Evolutionary conservation across 2,329 filamentous ascomycete genomes (phyloP), one percentile per base, ranked within the genome.

Genomic region (Exophiala lecanii-corni): DNA sequence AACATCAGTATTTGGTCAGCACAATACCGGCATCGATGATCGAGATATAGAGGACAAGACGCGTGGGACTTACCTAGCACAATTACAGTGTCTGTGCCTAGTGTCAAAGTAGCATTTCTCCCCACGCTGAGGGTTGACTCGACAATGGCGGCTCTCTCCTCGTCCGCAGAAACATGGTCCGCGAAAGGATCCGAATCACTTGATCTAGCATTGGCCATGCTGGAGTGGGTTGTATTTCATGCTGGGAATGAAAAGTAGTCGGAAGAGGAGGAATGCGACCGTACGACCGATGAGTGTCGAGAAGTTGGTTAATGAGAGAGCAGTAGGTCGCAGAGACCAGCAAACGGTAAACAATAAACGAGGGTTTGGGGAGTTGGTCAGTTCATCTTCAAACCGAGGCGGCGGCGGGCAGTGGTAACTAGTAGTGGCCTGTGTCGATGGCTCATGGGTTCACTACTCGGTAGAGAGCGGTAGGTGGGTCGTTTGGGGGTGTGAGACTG

Each of bases 21-120:
- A 21, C n/a, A n/a, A n/a, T n/a, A n/a, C n/a, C n/a, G n/a, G n/a
- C n/a, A n/a, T n/a, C n/a, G n/a, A n/a, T n/a, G n/a, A n/a, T n/a
- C n/a, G n/a, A n/a, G n/a, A n/a, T n/a, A n/a, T 25, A 28, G 32
- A 16, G 19, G 18, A 5, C 19, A 31, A 21, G n/a, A 15, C 10
- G 39, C 42, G 32, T 16, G n/a, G 7, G 17, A 30, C 65, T 45
- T 67, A 79, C 78, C 77, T 41, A 76, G 60, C 9, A 84, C 69
- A 49, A 80, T 70, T 38, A 84, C 66, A 20, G 76, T 72, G 55
- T 84, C 78, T 1, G 73, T 75, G 15, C 72, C 74, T 31, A 84
- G 64, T 1, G 77, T 81, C 37, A 84, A 64, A 18, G 73, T 78
- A 9, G 76, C 76, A 59, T 77, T 73, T 45, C 74, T 69, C 54